Percentiles rank a stretch among this genome's conserved stretches.
Evolutionary conservation across 2,329 filamentous ascomycete species (phyloP).

Genomic region (Nemania serpens): DNA sequence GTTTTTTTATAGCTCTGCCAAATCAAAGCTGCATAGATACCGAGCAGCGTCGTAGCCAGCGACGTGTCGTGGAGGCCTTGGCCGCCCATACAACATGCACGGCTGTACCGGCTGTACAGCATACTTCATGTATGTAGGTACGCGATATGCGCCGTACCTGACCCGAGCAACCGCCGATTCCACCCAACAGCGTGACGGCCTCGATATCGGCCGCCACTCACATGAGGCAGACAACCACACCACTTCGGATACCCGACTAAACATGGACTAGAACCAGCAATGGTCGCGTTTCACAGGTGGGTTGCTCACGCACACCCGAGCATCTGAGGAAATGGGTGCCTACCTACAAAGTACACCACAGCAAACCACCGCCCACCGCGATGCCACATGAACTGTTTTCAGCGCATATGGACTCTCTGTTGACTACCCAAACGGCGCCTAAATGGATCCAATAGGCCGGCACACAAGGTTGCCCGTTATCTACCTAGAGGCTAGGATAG

Average conservation of each 20-base stretch:
- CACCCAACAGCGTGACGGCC: conserved; percentile 14
- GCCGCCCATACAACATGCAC: neutral
- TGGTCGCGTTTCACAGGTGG: conserved; percentile 36
- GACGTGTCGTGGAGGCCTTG: conserved; percentile 15
- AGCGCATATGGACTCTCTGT: too few relatives aligned
- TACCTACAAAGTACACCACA: too few relatives aligned
- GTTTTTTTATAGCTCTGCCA: conserved; percentile 5
- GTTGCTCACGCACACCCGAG: conserved; percentile 22
- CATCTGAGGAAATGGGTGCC: neutral
- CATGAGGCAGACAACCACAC: conserved; percentile 28
- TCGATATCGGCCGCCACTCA: conserved; percentile 21
- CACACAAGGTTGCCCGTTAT: too few relatives aligned
- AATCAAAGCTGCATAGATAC: neutral
- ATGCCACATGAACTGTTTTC: too few relatives aligned
- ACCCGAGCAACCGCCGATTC: conserved; percentile 21
- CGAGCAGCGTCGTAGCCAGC: conserved; percentile 15
- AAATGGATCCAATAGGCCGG: too few relatives aligned
- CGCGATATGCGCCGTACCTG: conserved; percentile 30
- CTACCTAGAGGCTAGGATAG: too few relatives aligned
- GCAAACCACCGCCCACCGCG: too few relatives aligned
- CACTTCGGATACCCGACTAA: conserved; percentile 37
- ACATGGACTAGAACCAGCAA: conserved; percentile 33
- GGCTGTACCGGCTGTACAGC: neutral
- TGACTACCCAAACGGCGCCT: too few relatives aligned
- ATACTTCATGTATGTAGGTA: conserved; percentile 14